Evolutionary conservation across 129 eudicot genomes (phyloP).

Genomic region (Flaveria bidentis): DNA sequence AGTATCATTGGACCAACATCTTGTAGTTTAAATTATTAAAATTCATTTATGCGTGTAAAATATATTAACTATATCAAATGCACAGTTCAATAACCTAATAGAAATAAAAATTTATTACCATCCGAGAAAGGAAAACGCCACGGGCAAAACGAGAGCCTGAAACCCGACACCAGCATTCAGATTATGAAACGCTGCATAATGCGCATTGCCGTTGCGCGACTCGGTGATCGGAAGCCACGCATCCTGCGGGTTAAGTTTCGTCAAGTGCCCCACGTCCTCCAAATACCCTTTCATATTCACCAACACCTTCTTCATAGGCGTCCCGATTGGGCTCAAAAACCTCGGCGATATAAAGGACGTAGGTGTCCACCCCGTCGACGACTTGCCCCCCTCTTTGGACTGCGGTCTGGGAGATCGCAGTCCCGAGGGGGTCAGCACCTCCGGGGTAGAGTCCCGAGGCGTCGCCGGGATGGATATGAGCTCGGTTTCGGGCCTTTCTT

Average conservation of each 20-base stretch:
- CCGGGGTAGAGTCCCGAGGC: constrained; percentile 84
- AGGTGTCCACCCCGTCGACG: constrained; percentile 77
- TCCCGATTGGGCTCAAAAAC: constrained; percentile 89
- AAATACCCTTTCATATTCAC: constrained; percentile 84
- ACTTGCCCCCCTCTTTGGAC: constrained; percentile 56
- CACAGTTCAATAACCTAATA: too few relatives aligned
- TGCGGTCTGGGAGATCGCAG: constrained; percentile 67
- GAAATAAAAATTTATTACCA: constrained; percentile 47
- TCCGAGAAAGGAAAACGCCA: constrained; percentile 94
- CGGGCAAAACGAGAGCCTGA: constrained; percentile 85
- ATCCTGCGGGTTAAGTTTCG: constrained; percentile 93
- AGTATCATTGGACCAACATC: too few relatives aligned
- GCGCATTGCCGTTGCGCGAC: constrained; percentile 89
- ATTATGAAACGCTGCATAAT: constrained; percentile 94
- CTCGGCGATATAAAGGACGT: constrained; percentile 89
- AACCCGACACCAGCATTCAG: constrained; percentile 93
- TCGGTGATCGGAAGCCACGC: constrained; percentile 99
- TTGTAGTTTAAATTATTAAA: too few relatives aligned
- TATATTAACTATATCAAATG: too few relatives aligned
- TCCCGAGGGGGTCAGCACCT: constrained; percentile 73
- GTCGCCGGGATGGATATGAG: constrained; percentile 90
- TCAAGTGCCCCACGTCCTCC: constrained; percentile 90
- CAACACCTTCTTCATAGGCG: constrained; percentile 89
- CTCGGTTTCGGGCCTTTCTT: constrained; percentile 76
- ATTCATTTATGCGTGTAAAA: too few relatives aligned